Percentiles rank a stretch among this genome's conserved stretches.
These are phyloP conservation scores for Asclepias syriaca DNA, from an alignment of 257 asterid species.

Conservation along the genomic window DNA sequence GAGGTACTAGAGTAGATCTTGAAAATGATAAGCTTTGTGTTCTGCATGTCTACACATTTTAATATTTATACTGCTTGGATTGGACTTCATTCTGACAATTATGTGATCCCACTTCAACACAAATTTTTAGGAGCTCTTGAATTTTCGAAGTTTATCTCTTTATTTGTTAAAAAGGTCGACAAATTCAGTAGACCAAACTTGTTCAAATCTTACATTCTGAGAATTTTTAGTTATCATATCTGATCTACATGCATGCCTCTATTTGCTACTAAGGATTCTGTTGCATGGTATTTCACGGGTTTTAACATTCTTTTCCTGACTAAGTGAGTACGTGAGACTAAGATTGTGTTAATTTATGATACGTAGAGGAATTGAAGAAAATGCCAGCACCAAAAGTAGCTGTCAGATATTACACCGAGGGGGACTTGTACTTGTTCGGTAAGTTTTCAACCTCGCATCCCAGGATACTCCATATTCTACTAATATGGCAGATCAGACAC, in stretches of 20 bases:
- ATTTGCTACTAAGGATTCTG: neutral
- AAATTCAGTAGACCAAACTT: neutral
- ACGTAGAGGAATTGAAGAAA: constrained; percentile 61
- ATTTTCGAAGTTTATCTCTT: neutral
- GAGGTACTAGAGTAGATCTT: constrained; percentile 41
- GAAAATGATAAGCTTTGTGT: neutral
- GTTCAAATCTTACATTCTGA: neutral
- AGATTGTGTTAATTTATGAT: constrained; percentile 7
- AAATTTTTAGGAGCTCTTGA: neutral
- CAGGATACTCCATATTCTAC: neutral
- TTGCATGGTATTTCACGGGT: neutral
- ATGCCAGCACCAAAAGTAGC: constrained; percentile 74
- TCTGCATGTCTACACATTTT: neutral
- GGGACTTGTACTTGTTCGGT: constrained; percentile 93
- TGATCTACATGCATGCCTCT: neutral
- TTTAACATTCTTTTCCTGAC: neutral
- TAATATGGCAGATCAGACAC: neutral
- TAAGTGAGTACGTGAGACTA: neutral
- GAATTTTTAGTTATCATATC: neutral
- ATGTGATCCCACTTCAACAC: neutral
- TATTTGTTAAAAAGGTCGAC: neutral
- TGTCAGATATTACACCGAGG: constrained; percentile 79
- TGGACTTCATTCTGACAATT: neutral
- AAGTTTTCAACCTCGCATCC: constrained; percentile 17
- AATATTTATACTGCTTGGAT: neutral